These are phyloP conservation scores for Lyophyllum atratum DNA, from an alignment of 768 basidiomycete species.

Conservation along the genomic window DNA sequence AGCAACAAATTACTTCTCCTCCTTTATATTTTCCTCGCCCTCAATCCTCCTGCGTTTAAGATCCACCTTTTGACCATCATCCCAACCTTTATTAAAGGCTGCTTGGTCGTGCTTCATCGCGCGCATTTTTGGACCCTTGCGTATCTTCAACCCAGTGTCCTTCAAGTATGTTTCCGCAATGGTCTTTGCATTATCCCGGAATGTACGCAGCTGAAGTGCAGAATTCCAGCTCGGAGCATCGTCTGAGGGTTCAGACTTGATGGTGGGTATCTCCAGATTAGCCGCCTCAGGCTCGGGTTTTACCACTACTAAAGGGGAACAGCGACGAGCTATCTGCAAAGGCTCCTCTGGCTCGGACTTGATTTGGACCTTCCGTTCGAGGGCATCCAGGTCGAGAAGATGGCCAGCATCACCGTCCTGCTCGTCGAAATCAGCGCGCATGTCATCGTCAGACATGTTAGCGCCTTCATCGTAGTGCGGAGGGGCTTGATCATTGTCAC, in stretches of 20 bases:
- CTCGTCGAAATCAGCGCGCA: slow-evolving; percentile 1
- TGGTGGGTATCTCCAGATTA: not conserved
- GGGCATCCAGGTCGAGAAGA: slow-evolving; percentile 2
- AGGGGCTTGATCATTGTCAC: not conserved
- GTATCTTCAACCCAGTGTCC: not conserved
- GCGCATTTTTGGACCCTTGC: not conserved
- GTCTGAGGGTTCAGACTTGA: not conserved
- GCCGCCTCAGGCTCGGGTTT: not conserved
- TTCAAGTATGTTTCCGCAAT: slow-evolving; percentile 6
- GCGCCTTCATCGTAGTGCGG: not conserved
- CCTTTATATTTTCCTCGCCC: not conserved
- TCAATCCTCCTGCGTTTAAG: slow-evolving; percentile 6
- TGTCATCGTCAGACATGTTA: not conserved
- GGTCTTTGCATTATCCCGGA: slow-evolving; percentile 7
- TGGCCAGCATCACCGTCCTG: not conserved
- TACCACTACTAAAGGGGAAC: not conserved
- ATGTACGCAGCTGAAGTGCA: slow-evolving; percentile 7
- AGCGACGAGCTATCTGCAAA: not conserved
- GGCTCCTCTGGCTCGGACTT: not conserved
- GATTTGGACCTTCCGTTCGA: not conserved
- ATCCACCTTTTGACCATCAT: slow-evolving; percentile 8
- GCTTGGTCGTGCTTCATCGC: not conserved
- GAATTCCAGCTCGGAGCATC: slow-evolving; percentile 1
- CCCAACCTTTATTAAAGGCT: slow-evolving; percentile 8
- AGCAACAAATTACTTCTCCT: not conserved